These are phyloP conservation scores for Fusarium sarcochroum DNA, from an alignment of 2,329 filamentous ascomycete species.

Conservation along the genomic window DNA sequence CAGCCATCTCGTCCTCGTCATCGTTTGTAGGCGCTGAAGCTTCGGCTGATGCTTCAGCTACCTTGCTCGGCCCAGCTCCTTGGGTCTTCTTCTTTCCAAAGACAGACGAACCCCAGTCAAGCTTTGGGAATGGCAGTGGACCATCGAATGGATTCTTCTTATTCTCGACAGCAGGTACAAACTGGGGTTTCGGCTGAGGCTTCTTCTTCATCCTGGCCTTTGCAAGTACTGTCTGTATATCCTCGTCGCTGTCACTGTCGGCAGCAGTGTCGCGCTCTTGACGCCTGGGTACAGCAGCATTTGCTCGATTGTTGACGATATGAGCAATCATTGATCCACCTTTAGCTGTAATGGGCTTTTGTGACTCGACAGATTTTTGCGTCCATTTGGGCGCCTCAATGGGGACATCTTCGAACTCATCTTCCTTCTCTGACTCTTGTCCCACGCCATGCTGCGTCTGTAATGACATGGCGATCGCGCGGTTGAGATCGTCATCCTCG, in stretches of 20 bases:
- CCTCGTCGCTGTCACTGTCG: constrained; percentile 82
- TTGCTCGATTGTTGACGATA: constrained; percentile 81
- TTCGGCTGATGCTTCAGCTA: constrained; percentile 38
- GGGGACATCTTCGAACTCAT: constrained; percentile 65
- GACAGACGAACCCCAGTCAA: constrained; percentile 76
- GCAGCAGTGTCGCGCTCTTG: constrained; percentile 30
- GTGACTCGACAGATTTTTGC: constrained; percentile 65
- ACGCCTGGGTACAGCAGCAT: constrained; percentile 67
- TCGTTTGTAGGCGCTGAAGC: constrained; percentile 36
- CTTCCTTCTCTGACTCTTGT: constrained; percentile 56
- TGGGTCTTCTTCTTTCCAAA: constrained; percentile 61
- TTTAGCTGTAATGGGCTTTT: constrained; percentile 65
- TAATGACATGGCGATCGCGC: constrained; percentile 88
- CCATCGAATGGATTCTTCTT: constrained; percentile 78
- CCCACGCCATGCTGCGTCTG: constrained; percentile 69
- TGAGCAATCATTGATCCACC: constrained; percentile 77
- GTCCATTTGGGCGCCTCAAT: constrained; percentile 65
- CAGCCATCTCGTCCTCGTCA: constrained; percentile 65
- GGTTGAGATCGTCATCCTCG: constrained; percentile 75
- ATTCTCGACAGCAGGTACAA: constrained; percentile 61
- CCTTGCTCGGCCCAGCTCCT: constrained; percentile 24
- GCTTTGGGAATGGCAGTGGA: constrained; percentile 90
- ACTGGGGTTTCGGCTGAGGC: constrained; percentile 56
- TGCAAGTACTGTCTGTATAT: constrained; percentile 81
- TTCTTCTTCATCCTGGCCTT: constrained; percentile 76